phyloP scores from a whole-genome alignment of 306 rosid genomes.

The Medicago arabica region DNA sequence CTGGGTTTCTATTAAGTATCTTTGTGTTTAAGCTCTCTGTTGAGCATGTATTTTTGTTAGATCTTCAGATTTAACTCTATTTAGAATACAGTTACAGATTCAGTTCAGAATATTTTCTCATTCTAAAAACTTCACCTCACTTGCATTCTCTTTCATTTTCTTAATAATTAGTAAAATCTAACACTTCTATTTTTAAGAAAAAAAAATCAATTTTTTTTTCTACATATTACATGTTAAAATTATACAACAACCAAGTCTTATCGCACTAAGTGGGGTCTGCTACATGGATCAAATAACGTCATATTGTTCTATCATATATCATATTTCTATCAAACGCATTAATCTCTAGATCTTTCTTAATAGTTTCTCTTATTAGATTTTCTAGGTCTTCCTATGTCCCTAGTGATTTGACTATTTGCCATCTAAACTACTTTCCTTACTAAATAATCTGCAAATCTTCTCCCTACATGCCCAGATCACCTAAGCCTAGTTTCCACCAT shows the following conservation, averaged over 20 bases:
- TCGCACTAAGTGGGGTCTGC: too few species aligned
- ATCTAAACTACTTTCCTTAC: too few species aligned
- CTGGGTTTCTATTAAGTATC: neutral
- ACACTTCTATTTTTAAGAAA: constrained; percentile 18
- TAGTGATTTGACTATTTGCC: too few species aligned
- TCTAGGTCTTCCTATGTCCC: too few species aligned
- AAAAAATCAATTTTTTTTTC: neutral
- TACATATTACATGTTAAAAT: neutral
- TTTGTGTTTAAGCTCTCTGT: neutral
- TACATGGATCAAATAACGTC: too few species aligned
- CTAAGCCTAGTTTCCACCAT: too few species aligned
- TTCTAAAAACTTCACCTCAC: constrained; percentile 5
- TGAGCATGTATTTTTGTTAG: neutral
- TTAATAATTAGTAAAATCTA: neutral
- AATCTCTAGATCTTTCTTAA: too few species aligned
- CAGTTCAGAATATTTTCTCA: neutral
- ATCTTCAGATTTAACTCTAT: constrained; percentile 14
- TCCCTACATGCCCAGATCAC: too few species aligned
- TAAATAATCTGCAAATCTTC: too few species aligned
- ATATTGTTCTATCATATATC: too few species aligned
- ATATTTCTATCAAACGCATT: too few species aligned
- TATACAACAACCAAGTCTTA: neutral
- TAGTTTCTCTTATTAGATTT: too few species aligned
- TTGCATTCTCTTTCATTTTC: constrained; percentile 7
- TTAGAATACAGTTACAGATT: neutral